Evolutionary conservation across 768 basidiomycete species (phyloP), one percentile per base, ranked within the genome.

Genomic region (Suillus variegatus): DNA sequence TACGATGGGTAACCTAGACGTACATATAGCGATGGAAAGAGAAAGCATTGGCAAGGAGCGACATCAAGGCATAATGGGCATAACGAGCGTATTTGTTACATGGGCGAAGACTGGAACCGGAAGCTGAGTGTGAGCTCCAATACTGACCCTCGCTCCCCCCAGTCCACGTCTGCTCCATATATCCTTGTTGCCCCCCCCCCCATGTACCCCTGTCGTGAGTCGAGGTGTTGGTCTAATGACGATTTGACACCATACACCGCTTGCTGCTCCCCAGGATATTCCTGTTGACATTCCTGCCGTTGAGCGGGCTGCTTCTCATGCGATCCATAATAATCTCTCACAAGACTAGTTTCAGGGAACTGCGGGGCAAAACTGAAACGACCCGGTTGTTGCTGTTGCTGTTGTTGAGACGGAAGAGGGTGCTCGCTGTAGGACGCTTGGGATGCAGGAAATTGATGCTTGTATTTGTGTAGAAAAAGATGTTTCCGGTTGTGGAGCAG

Each of bases 1-100:
- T n/a, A 58, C 56, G 56, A 41, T 2, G 57, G 40, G 57, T 58
- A 58, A 25, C 57, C 38, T 58, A 58, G 57, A 58, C 22, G 14
- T 58, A 58, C 57, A 58, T 5, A 57, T 22, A 58, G 57, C 38
- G 22, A 41, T 41, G 57, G n/a, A 16, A 38, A 58, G 2, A 14
- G 7, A 9, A 25, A 35, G 28, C 54, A 32, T 20, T 55, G 38
- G 18, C 40, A 58, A 58, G 22, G 38, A 57, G 9, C 16, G 57
- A 18, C 56, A 25, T 58, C 38, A 41, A 25, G 38, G 22, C 57
- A 40, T 58, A 38, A 6, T 14, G 38, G 57, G 14, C 40, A 58
- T 58, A 58, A 58, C 14, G 22, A 41, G 38, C 22, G 22, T 41
- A 40, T 22, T 58, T 2, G 5, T 58, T 9, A 40, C 16, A 22